Evolutionary conservation across 2,329 filamentous ascomycete species (phyloP).

Genomic region (Sclerotinia sclerotiorum): DNA sequence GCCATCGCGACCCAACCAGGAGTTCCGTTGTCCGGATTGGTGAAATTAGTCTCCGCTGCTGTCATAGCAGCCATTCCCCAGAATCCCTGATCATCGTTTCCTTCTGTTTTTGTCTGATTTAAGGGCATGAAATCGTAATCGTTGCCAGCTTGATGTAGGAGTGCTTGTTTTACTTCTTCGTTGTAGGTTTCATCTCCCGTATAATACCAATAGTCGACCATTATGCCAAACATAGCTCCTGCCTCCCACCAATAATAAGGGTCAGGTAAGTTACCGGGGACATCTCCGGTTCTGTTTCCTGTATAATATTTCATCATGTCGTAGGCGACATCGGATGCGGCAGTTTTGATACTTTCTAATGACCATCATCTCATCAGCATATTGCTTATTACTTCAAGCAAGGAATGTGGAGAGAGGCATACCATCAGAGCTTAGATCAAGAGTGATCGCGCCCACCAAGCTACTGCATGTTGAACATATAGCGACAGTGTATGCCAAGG

Average conservation of each 20-base stretch:
- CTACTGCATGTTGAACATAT: constrained; percentile 21
- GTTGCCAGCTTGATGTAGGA: constrained; percentile 71
- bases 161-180: constrained; percentile 55
- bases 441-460: constrained; percentile 20
- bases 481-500: constrained; percentile 23
- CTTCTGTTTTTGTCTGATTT: constrained; percentile 59
- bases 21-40: constrained; percentile 51
- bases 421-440: constrained; percentile 20
- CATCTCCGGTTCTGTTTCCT: constrained; percentile 49
- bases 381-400: neutral
- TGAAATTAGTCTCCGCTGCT: constrained; percentile 66
- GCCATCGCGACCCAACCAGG: constrained; percentile 70
- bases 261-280: constrained; percentile 49
- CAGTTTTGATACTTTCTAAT: constrained; percentile 39
- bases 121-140: constrained; percentile 74
- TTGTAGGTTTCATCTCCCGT: constrained; percentile 73
- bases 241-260: constrained; percentile 48
- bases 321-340: constrained; percentile 43
- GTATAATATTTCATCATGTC: constrained; percentile 55
- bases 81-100: constrained; percentile 73
- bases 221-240: constrained; percentile 70
- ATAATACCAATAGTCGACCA: constrained; percentile 83
- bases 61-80: constrained; percentile 70
- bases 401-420: neutral
- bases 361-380: neutral